These are phyloP conservation scores for Blastobotrys serpentis DNA, from an alignment of 1,139 yeast genomes.

Conservation along the genomic window DNA sequence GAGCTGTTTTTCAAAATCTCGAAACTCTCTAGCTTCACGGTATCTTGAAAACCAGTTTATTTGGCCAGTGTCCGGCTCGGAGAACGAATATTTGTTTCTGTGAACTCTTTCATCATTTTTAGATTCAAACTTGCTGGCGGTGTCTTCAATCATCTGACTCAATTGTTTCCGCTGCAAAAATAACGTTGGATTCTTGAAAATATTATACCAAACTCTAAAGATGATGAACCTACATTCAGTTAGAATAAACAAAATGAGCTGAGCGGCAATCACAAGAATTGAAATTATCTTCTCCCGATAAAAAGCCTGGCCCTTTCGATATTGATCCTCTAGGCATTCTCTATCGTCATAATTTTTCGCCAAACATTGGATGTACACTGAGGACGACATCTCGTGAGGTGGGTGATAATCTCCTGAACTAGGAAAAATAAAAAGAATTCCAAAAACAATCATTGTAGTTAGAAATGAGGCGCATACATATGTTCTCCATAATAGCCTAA, in stretches of 20 bases:
- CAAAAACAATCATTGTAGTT: constrained; percentile 18
- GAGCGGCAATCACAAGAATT: constrained; percentile 2
- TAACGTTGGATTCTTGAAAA: constrained; percentile 3
- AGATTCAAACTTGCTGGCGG: neutral
- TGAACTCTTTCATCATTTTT: neutral
- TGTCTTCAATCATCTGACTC: constrained; percentile 3
- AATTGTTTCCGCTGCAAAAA: neutral
- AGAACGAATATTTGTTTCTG: neutral
- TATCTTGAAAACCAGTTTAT: constrained; percentile 5
- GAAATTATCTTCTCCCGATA: constrained; percentile 8
- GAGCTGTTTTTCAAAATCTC: constrained; percentile 6
- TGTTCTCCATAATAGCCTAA: constrained; percentile 24
- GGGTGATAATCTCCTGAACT: constrained; percentile 9
- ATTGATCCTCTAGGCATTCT: neutral
- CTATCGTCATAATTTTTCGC: neutral
- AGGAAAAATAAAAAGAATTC: neutral
- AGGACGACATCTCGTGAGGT: constrained; percentile 3
- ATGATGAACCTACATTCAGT: constrained; percentile 1
- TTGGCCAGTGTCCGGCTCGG: constrained; percentile 9
- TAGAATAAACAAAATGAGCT: constrained; percentile 1
- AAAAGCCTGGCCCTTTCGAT: neutral
- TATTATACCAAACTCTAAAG: neutral
- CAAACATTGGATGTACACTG: constrained; percentile 2
- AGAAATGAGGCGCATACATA: constrained; percentile 21
- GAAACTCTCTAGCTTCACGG: constrained; percentile 6